A percentile compares a stretch with the other conserved stretches of the same genome.
phyloP scores from a whole-genome alignment of 2,329 filamentous ascomycete genomes.

The Pseudocercospora pini-densiflorae region DNA sequence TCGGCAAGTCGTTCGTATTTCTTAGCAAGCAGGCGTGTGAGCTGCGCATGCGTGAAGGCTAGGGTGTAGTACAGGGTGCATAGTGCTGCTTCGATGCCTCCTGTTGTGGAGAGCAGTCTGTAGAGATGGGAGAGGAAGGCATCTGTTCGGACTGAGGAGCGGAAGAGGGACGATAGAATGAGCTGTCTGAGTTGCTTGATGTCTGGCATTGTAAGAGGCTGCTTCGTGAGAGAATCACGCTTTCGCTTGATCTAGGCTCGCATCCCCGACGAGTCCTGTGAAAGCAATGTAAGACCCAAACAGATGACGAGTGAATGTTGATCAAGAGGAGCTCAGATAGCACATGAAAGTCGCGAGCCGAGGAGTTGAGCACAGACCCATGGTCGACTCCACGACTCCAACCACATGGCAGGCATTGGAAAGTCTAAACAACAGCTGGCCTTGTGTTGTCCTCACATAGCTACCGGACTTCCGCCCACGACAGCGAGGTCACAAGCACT shows the following conservation, averaged over 20 bases:
- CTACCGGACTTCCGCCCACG: background rate
- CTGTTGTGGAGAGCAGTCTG: conserved; percentile 43
- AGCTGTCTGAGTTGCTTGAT: conserved; percentile 18
- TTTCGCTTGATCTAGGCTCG: too few species aligned
- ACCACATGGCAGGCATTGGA: conserved; percentile 2
- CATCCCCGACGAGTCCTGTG: too few species aligned
- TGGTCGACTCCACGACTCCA: background rate
- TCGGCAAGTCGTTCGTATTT: conserved; percentile 43
- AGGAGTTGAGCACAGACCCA: background rate
- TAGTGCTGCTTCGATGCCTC: conserved; percentile 47
- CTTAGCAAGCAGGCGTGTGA: conserved; percentile 43
- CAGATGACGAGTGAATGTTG: background rate
- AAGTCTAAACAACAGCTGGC: conserved; percentile 8
- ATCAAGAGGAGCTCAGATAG: too few species aligned
- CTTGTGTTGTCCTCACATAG: background rate
- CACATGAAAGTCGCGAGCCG: background rate
- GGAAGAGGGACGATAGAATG: conserved; percentile 5
- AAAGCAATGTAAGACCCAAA: too few species aligned
- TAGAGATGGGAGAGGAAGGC: conserved; percentile 28
- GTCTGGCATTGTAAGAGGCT: background rate
- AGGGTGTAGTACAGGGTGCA: conserved; percentile 52
- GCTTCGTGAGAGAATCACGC: background rate
- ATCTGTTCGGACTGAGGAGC: conserved; percentile 15
- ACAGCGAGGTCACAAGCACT: background rate
- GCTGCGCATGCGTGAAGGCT: conserved; percentile 45